Evolutionary conservation across 768 basidiomycete genomes (phyloP).

Genomic region (Tylopilus subfusipes): DNA sequence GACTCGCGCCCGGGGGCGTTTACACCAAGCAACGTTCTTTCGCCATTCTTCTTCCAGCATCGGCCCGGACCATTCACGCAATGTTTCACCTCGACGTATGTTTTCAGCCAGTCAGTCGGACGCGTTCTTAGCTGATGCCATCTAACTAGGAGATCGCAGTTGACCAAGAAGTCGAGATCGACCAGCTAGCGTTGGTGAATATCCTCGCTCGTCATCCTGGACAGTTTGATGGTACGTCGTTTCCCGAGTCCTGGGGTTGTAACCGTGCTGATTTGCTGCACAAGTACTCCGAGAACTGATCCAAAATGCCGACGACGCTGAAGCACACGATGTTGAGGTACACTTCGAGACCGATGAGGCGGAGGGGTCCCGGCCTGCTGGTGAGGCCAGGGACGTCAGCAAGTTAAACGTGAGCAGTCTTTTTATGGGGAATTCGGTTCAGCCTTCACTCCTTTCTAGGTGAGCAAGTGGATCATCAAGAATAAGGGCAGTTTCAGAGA

Average conservation of each 20-base stretch:
- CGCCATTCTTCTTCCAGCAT: not conserved
- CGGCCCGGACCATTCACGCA: not conserved
- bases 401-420: not conserved
- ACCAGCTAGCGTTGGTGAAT: slow-evolving; percentile 14
- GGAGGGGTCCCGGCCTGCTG: too few species aligned
- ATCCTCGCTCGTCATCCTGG: slow-evolving; percentile 20
- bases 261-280: not conserved
- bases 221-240: slow-evolving; percentile 4
- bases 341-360: slow-evolving; percentile 30
- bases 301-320: slow-evolving; percentile 39
- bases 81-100: slow-evolving; percentile 5
- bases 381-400: not conserved
- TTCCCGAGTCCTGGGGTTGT: not conserved
- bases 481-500: slow-evolving; percentile 6
- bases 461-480: slow-evolving; percentile 12
- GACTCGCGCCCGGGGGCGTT: not conserved
- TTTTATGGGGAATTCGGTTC: not conserved
- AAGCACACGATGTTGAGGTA: slow-evolving; percentile 33
- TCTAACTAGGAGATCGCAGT: not conserved
- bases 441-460: slow-evolving; percentile 1
- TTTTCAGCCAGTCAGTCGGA: not conserved
- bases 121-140: not conserved
- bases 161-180: slow-evolving; percentile 15
- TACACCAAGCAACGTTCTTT: not conserved
- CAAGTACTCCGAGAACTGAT: slow-evolving; percentile 39